These are phyloP conservation scores for Didymella lethalis DNA, from an alignment of 2,329 filamentous ascomycete genomes.

Conservation along the genomic window DNA sequence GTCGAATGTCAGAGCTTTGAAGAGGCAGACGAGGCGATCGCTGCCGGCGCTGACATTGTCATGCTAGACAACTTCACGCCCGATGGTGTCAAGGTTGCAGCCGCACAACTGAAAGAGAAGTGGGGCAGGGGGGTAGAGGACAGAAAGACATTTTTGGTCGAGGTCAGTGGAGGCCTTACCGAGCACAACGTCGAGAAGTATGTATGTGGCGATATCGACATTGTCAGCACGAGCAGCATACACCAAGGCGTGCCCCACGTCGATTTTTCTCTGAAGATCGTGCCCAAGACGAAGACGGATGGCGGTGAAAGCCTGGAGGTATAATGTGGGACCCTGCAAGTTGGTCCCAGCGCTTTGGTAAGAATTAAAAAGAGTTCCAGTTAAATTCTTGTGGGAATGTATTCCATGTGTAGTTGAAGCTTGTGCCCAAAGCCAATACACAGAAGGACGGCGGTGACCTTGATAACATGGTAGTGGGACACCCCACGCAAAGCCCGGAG, in stretches of 20 bases:
- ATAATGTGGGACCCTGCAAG: background rate
- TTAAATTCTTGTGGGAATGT: background rate
- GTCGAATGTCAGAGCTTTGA: slow-evolving; percentile 90
- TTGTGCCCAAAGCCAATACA: slow-evolving; percentile 60
- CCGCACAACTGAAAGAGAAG: slow-evolving; percentile 76
- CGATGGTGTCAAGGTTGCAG: slow-evolving; percentile 77
- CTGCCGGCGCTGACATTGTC: slow-evolving; percentile 89
- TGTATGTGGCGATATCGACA: slow-evolving; percentile 85
- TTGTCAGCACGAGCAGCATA: slow-evolving; percentile 94
- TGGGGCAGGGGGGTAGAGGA: slow-evolving; percentile 72
- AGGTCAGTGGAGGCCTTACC: slow-evolving; percentile 90
- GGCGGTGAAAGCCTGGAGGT: slow-evolving; percentile 26
- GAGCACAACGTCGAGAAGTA: slow-evolving; percentile 83
- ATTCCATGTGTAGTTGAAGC: slow-evolving; percentile 77
- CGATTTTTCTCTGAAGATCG: slow-evolving; percentile 94
- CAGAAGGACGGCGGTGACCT: slow-evolving; percentile 28
- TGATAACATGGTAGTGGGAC: slow-evolving; percentile 8
- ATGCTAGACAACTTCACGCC: slow-evolving; percentile 97
- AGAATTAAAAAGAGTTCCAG: background rate
- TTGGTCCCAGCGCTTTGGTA: background rate
- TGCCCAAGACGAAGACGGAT: slow-evolving; percentile 52
- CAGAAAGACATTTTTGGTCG: slow-evolving; percentile 74
- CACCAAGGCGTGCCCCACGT: slow-evolving; percentile 94
- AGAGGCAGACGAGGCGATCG: slow-evolving; percentile 90
- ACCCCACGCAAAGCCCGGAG: background rate